phyloP scores from a whole-genome alignment of 2,329 filamentous ascomycete genomes.

The Pseudogymnoascus pannorum region DNA sequence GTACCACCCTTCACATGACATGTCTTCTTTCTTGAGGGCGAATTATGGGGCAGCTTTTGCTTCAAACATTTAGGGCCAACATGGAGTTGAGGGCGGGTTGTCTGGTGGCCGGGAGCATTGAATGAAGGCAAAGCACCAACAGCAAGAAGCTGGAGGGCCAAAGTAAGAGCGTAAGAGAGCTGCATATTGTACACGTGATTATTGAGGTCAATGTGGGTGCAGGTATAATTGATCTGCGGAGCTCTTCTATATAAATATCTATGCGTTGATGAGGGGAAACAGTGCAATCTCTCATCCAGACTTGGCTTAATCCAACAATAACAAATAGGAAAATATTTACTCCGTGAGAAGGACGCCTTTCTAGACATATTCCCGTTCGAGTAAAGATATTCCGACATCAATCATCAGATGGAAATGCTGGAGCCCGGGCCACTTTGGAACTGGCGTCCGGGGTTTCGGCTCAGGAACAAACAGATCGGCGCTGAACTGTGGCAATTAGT shows the following conservation, averaged over 20 bases:
- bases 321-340: constrained; percentile 2
- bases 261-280: not conserved
- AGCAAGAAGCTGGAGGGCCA: constrained; percentile 1
- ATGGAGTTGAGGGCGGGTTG: not conserved
- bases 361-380: not conserved
- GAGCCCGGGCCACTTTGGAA: not conserved
- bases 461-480: not conserved
- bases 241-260: constrained; percentile 2
- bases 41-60: not conserved
- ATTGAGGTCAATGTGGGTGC: not conserved
- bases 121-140: not conserved
- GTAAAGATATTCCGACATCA: not conserved
- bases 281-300: not conserved
- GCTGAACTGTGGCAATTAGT: not conserved
- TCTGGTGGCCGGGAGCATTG: not conserved
- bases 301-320: not conserved
- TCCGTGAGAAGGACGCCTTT: constrained; percentile 1
- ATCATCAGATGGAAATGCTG: not conserved
- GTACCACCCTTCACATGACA: constrained; percentile 23
- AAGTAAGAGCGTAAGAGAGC: not conserved
- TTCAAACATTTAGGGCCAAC: not conserved
- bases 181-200: not conserved
- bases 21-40: not conserved
- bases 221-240: constrained; percentile 2
- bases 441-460: not conserved